Base-by-base conservation (phyloP, 805 yeast genomes). In the Sporopachydermia quercuum region DNA sequence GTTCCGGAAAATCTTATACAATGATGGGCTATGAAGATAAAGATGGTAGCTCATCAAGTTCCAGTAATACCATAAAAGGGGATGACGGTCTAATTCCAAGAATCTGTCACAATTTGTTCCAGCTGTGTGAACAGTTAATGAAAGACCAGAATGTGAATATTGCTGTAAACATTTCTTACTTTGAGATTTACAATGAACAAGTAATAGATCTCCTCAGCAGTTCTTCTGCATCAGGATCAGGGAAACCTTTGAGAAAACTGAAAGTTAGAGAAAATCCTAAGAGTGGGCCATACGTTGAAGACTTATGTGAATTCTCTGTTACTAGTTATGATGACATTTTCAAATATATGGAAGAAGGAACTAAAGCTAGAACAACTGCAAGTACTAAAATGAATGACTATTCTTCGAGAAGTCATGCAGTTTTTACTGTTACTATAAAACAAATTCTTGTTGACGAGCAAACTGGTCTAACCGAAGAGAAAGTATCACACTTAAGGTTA, bases 331-430 rank as follows among this genome's bases (percentile, higher is more conserved):
- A 56, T 0, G 77, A 76, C 18, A 74, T 81, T 27, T 45, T 61
- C 35, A 57, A 51, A 23, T 61, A 62, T 16, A 56, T 84, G 45
- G 49, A 47, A 1, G 48, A 53, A 33, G 94, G 93, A 0, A 71
- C 71, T 43, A 48, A 45, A 11, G 62, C 44, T 14, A 61, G 94
- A 40, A 71, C 80, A 1, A 77, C 84, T 0, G 93, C 87, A 0
- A 57, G 80, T 2, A 83, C 94, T 0, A 66, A 68, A 36, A 72
- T 78, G 78, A 83, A 83, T 56, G 76, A 74, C 38, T 61, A 65
- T 15, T 78, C 87, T 33, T 78, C 87, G 1, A 63, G 94, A 45
- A 80, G 91, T 1, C 94, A 83, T 52, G 89, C 94, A 0, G 80
- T 83, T 1, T 68, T 82, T 42, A 76, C 84, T 0, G 53, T 83